These are phyloP conservation scores for Geotrichum bryndzae DNA, from an alignment of 1,139 yeast species.

Conservation along the genomic window DNA sequence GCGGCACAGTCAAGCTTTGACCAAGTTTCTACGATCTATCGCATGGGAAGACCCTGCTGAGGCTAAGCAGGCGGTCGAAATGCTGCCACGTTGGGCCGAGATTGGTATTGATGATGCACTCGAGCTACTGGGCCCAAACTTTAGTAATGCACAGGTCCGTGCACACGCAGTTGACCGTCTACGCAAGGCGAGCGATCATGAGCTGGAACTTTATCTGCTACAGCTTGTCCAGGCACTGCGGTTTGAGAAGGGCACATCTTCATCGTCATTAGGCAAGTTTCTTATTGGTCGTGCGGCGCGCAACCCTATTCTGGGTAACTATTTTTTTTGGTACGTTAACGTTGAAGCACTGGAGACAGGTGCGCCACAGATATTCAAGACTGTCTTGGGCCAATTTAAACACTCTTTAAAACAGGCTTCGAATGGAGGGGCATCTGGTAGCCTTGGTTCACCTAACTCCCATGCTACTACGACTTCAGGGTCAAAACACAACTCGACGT, in stretches of 20 bases:
- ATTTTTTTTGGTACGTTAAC: conserved; percentile 84
- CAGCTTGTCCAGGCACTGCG: conserved; percentile 91
- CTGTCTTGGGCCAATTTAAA: conserved; percentile 33
- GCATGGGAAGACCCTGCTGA: conserved; percentile 85
- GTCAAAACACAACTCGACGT: background rate
- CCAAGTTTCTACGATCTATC: conserved; percentile 80
- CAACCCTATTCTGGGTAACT: conserved; percentile 67
- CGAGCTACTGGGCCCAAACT: conserved; percentile 75
- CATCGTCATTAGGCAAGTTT: conserved; percentile 66
- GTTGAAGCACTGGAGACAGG: conserved; percentile 76
- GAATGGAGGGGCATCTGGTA: background rate
- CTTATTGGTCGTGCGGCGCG: conserved; percentile 66
- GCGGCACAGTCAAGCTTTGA: conserved; percentile 66
- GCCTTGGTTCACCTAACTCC: background rate
- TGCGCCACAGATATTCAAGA: conserved; percentile 29
- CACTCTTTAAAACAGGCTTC: conserved; percentile 26
- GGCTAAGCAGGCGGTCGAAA: conserved; percentile 65
- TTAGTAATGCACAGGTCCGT: conserved; percentile 51
- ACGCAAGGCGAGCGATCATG: conserved; percentile 70
- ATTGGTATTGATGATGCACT: conserved; percentile 90
- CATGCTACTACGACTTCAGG: background rate
- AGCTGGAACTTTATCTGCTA: conserved; percentile 70
- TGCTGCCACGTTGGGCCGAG: conserved; percentile 58
- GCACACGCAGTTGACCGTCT: conserved; percentile 85
- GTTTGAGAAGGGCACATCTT: conserved; percentile 46